Evolutionary conservation across 2,329 filamentous ascomycete genomes (phyloP).

Genomic region (Immersiporthe knoxdaviesiana): DNA sequence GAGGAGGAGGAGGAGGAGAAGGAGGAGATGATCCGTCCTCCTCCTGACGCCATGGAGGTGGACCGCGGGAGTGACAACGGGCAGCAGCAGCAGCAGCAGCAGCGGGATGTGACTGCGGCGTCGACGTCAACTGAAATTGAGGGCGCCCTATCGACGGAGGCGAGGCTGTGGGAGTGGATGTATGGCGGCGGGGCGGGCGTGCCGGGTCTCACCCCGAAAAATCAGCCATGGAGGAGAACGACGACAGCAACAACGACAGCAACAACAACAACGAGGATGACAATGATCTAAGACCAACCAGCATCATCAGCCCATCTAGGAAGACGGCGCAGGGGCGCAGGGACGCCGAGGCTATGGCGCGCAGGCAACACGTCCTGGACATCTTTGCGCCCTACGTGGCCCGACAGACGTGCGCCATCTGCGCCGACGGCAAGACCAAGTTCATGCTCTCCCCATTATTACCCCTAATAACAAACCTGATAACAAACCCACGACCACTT

Average conservation of each 20-base stretch:
- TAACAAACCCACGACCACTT: neutral
- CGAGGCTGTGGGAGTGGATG: constrained; percentile 60
- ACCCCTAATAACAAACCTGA: too few relatives aligned
- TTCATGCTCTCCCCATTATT: neutral
- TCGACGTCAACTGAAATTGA: constrained; percentile 22
- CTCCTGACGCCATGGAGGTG: constrained; percentile 4
- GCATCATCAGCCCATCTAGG: neutral
- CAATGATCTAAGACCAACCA: constrained; percentile 22
- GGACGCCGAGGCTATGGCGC: constrained; percentile 14
- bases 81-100: neutral
- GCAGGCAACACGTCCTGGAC: constrained; percentile 36
- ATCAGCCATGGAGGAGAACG: constrained; percentile 4
- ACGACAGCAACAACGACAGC: constrained; percentile 15
- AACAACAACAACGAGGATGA: constrained; percentile 14
- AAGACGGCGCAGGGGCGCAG: constrained; percentile 7
- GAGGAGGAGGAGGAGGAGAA: too few relatives aligned
- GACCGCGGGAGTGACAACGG: neutral
- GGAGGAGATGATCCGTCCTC: too few relatives aligned
- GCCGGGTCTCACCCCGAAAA: constrained; percentile 42
- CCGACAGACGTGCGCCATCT: constrained; percentile 53
- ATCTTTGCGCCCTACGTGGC: constrained; percentile 44
- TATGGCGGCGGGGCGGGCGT: constrained; percentile 56
- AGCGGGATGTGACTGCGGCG: constrained; percentile 8
- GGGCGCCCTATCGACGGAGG: constrained; percentile 55
- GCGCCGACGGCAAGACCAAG: constrained; percentile 37